These are phyloP conservation scores for Stipa capillata DNA, from an alignment of 176 grass and related monocot genomes.

Conservation along the genomic window DNA sequence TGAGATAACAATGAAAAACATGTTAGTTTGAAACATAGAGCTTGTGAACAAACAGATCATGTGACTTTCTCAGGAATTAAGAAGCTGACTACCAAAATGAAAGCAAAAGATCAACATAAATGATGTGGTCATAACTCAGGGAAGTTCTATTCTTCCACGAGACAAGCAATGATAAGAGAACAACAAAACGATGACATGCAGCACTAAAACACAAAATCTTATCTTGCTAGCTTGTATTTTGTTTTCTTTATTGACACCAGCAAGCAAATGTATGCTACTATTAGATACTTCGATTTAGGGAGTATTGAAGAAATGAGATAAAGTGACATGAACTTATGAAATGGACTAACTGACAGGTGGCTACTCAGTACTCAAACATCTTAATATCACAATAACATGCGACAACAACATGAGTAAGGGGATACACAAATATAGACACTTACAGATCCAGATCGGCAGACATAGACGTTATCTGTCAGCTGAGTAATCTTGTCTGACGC, in stretches of 20 bases:
- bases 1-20: slow-evolving; percentile 6
- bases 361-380: neutral
- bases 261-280: neutral
- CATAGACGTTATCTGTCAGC: slow-evolving; percentile 85
- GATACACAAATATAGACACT: slow-evolving; percentile 8
- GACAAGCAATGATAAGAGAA: too few species aligned
- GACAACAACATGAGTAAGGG: neutral
- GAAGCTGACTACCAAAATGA: neutral
- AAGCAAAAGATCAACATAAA: neutral
- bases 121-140: too few species aligned
- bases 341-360: neutral
- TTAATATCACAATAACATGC: neutral
- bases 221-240: neutral
- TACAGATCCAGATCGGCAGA: slow-evolving; percentile 95
- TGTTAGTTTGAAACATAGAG: neutral
- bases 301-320: neutral
- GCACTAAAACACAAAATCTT: neutral
- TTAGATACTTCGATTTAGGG: neutral
- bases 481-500: slow-evolving; percentile 83
- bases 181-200: neutral
- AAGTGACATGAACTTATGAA: neutral
- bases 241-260: neutral
- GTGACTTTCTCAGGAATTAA: neutral
- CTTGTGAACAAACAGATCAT: neutral
- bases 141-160: too few species aligned